Conservation (phyloP, 352 stramenopile species). For the Phytophthora aleatoria region DNA sequence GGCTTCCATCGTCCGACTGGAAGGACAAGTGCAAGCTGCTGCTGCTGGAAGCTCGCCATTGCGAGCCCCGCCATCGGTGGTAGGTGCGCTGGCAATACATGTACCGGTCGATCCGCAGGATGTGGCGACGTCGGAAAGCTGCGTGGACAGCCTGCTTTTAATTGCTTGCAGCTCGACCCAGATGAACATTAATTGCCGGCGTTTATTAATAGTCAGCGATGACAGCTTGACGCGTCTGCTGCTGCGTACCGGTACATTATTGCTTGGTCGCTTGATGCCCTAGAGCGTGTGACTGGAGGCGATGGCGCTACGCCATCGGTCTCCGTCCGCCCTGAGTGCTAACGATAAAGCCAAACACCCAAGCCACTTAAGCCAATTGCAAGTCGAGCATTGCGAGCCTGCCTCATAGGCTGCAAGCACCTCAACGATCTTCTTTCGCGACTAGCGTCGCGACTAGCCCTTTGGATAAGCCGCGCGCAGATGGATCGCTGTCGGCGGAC, state of each 20-base stretch:
- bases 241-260: neutral
- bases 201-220: neutral
- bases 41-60: neutral
- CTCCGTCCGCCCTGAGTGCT: too few species aligned
- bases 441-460: constrained; percentile 23
- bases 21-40: constrained; percentile 6
- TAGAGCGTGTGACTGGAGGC: too few species aligned
- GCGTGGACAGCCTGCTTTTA: constrained; percentile 31
- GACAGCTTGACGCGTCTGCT: constrained; percentile 6
- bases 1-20: constrained; percentile 3
- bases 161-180: neutral
- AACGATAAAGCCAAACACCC: too few species aligned
- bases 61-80: neutral
- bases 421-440: constrained; percentile 20
- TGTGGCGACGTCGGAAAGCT: constrained; percentile 17
- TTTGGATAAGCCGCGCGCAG: constrained; percentile 7
- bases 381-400: constrained; percentile 5
- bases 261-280: neutral
- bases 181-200: neutral
- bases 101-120: constrained; percentile 10
- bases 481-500: constrained; percentile 15
- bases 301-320: too few species aligned
- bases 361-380: neutral
- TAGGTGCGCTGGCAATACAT: neutral
- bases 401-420: too few species aligned